These are phyloP conservation scores for Penicillium subrubescens DNA, from an alignment of 495 filamentous ascomycete species.

Conservation along the genomic window DNA sequence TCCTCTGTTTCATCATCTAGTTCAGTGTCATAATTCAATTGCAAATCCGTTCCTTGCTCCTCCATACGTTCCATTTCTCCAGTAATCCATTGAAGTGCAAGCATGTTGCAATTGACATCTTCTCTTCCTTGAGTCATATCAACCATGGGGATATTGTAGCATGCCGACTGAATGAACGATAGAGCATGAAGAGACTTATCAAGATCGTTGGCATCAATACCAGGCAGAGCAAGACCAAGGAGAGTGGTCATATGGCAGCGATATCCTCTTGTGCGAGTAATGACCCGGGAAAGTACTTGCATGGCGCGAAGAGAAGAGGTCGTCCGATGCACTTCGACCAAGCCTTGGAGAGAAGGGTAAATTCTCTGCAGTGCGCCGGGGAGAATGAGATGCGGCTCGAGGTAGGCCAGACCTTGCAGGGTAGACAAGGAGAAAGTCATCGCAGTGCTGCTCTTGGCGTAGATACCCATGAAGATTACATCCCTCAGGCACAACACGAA, in stretches of 20 bases:
- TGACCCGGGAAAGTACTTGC: slow-evolving; percentile 83
- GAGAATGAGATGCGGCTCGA: slow-evolving; percentile 90
- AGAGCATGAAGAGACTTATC: slow-evolving; percentile 94
- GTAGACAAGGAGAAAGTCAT: slow-evolving; percentile 90
- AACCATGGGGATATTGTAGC: slow-evolving; percentile 90
- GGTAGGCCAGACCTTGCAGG: slow-evolving; percentile 82
- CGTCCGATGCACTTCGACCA: slow-evolving; percentile 96
- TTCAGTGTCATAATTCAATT: slow-evolving; percentile 82
- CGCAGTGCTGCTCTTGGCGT: slow-evolving; percentile 87
- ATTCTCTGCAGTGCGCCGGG: slow-evolving; percentile 94
- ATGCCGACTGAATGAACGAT: slow-evolving; percentile 90
- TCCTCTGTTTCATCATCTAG: slow-evolving; percentile 85
- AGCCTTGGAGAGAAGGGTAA: slow-evolving; percentile 92
- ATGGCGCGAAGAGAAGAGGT: slow-evolving; percentile 90
- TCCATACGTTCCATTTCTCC: slow-evolving; percentile 93
- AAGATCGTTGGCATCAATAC: slow-evolving; percentile 97
- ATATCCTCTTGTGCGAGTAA: slow-evolving; percentile 89
- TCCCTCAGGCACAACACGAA: slow-evolving; percentile 92
- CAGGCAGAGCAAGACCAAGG: slow-evolving; percentile 86
- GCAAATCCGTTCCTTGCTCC: slow-evolving; percentile 76
- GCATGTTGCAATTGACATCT: slow-evolving; percentile 68
- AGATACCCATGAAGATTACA: slow-evolving; percentile 98
- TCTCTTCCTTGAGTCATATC: slow-evolving; percentile 73
- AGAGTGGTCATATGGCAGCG: slow-evolving; percentile 93
- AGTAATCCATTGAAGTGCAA: slow-evolving; percentile 92